Evolutionary conservation across 495 filamentous ascomycete genomes (phyloP).

Genomic region (Neurospora pannonica): DNA sequence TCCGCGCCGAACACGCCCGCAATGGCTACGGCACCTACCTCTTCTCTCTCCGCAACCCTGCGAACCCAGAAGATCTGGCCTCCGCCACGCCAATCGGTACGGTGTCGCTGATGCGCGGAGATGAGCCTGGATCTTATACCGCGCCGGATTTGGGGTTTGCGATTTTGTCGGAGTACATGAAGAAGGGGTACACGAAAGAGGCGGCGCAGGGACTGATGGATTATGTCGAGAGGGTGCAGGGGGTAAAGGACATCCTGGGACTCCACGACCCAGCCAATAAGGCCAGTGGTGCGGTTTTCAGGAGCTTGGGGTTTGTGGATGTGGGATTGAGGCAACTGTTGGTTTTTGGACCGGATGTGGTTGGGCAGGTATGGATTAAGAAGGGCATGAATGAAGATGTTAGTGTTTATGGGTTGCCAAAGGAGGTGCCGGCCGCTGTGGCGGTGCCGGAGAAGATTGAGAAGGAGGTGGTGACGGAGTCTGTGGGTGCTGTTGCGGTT

Average conservation of each 20-base stretch:
- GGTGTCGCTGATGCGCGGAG: slow-evolving; percentile 23
- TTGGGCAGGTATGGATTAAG: slow-evolving; percentile 20
- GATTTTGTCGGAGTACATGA: slow-evolving; percentile 21
- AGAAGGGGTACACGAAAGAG: slow-evolving; percentile 33
- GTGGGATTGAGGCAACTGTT: slow-evolving; percentile 16
- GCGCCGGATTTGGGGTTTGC: slow-evolving; percentile 30
- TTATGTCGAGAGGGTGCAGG: slow-evolving; percentile 15
- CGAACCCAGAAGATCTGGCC: background rate
- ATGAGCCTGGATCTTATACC: slow-evolving; percentile 13
- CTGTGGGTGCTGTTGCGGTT: background rate
- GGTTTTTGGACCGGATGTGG: slow-evolving; percentile 18
- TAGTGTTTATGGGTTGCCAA: slow-evolving; percentile 14
- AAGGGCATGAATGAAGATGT: slow-evolving; percentile 22
- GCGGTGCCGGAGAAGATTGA: background rate
- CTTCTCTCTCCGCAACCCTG: slow-evolving; percentile 9
- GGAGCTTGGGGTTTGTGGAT: slow-evolving; percentile 25
- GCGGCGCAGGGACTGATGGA: slow-evolving; percentile 22
- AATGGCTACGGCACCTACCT: slow-evolving; percentile 25
- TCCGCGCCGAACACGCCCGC: slow-evolving; percentile 18
- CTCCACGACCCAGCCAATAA: slow-evolving; percentile 18
- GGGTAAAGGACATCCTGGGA: slow-evolving; percentile 13
- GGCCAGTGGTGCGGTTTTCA: slow-evolving; percentile 21
- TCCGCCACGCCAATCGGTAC: slow-evolving; percentile 15
- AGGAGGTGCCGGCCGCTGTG: background rate
- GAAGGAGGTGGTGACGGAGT: background rate